phyloP scores from a whole-genome alignment of 306 rosid species.

The Luffa aegyptiaca region DNA sequence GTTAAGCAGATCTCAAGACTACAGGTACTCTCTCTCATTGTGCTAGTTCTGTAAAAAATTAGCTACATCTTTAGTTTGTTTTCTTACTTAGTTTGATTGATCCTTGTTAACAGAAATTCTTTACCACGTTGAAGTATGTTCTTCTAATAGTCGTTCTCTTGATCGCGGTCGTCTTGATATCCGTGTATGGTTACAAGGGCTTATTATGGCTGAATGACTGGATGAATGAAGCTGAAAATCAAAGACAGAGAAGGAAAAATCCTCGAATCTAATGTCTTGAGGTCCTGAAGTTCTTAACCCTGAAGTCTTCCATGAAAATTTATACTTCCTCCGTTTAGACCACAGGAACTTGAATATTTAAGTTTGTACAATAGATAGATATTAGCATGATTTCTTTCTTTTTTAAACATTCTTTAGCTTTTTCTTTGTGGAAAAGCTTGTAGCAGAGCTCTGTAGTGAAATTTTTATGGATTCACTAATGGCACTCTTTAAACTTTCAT shows the following conservation, averaged over 20 bases:
- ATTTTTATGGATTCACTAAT: background rate
- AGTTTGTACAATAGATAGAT: background rate
- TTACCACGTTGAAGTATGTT: constrained; percentile 34
- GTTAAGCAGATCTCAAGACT: constrained; percentile 41
- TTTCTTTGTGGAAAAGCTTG: constrained; percentile 6
- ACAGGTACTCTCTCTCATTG: constrained; percentile 36
- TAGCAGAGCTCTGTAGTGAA: background rate
- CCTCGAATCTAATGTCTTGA: constrained; percentile 25
- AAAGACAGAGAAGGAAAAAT: constrained; percentile 33
- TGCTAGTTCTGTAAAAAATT: background rate
- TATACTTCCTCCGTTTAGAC: background rate
- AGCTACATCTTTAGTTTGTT: background rate
- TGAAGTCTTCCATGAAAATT: background rate
- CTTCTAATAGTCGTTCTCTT: constrained; percentile 30
- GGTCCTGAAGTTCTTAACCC: background rate
- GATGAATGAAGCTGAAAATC: constrained; percentile 82
- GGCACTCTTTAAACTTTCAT: background rate
- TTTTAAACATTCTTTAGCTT: background rate
- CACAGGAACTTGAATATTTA: background rate
- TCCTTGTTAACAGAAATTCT: constrained; percentile 44
- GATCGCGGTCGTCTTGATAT: constrained; percentile 32
- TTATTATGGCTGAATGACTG: constrained; percentile 63
- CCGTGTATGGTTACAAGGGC: constrained; percentile 53
- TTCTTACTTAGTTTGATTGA: background rate
- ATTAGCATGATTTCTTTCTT: background rate